Evolutionary conservation across 371 early-diverging fungal species (phyloP), one percentile per base, ranked within the genome.

Genomic region (Mortierella sp.): DNA sequence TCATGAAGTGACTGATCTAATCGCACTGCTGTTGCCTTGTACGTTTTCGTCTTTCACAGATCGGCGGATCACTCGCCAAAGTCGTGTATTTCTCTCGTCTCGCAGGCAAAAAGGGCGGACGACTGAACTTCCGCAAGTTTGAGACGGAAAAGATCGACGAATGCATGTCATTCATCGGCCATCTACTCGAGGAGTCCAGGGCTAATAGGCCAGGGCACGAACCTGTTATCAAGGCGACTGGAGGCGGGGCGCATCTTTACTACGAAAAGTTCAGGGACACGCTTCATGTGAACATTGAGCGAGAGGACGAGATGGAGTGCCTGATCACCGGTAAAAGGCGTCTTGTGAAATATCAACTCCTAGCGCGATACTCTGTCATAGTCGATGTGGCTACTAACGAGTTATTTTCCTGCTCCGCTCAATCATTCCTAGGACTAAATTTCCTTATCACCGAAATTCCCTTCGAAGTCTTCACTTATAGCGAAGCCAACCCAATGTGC

Each of bases 41-140:
- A 46, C 26, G 34, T 19, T 41, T 7, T 17, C 34, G 31, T 11
- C 39, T 41, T 60, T 2, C 12, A 27, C 65, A 90, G 87, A 90
- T 97, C 83, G 98, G 98, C 42, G 98, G 98, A 43, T 94, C 95
- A 28, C 81, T 98, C 11, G 95, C 96, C 56, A 98, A 98, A 72
- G 90, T 98, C 12, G 95, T 97, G 23, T 98, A 96, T 79, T 93
- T 93, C 56, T 85, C 88, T 21, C 79, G 79, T n/a, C 65, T 24
- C n/a, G 48, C 72, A 17, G 72, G 64, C 34, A 86, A 89, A 5
- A 82, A 85, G 42, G 97, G 97, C 26, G 97, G 98, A 2, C 86
- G 97, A 12, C 79, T 98, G 62, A 94, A 96, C 80, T 98, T 98
- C 72, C 89, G 87, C 69, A 95, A 93, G 76, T 96, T 97, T 68